phyloP scores from a whole-genome alignment of 805 yeast species.

The Schizosaccharomyces octosporus region DNA sequence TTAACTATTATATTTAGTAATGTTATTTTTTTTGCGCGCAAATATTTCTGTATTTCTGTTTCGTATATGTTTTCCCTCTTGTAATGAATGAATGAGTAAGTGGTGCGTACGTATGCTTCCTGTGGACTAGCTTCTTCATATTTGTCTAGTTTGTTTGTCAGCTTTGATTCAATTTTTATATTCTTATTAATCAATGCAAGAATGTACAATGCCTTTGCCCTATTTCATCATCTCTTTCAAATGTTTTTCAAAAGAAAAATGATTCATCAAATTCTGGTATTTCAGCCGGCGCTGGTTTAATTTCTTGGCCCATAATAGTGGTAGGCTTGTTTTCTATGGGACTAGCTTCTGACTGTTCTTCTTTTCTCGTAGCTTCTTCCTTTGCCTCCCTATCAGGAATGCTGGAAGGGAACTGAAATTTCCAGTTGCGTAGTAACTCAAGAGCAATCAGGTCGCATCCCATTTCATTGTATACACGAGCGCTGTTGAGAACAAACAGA shows the following conservation, averaged over 20 bases:
- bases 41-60: too few relatives aligned
- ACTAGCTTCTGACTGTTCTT: neutral
- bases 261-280: neutral
- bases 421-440: slow-evolving; percentile 42
- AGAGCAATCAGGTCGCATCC: slow-evolving; percentile 69
- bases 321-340: neutral
- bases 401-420: slow-evolving; percentile 16
- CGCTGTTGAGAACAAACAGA: slow-evolving; percentile 33
- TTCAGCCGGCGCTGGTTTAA: neutral
- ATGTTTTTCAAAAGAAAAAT: neutral
- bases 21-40: neutral
- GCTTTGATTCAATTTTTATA: too few relatives aligned
- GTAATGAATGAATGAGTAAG: too few relatives aligned
- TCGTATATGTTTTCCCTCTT: too few relatives aligned
- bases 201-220: too few relatives aligned
- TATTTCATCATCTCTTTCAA: neutral
- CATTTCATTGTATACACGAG: slow-evolving; percentile 55
- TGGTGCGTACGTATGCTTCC: too few relatives aligned
- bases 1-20: neutral
- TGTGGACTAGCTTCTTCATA: too few relatives aligned
- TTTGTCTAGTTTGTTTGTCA: too few relatives aligned
- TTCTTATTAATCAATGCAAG: too few relatives aligned
- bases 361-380: neutral
- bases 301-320: neutral
- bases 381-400: neutral